Conservation (phyloP, 2,329 filamentous ascomycete genomes). For the Trematosphaeria pertusa region DNA sequence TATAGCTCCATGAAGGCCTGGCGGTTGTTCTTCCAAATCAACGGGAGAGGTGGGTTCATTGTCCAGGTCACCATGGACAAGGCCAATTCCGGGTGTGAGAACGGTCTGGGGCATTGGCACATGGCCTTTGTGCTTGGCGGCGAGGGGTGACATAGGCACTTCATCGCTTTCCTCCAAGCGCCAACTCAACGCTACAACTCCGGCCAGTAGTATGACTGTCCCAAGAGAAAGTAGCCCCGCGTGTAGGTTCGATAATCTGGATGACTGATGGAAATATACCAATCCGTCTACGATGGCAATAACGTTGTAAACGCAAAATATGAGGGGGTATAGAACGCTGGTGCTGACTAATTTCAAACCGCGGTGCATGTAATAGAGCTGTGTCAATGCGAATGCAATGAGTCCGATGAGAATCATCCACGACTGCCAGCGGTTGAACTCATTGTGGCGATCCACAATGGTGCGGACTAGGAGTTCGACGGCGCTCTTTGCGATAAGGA, state of each 20-base stretch:
- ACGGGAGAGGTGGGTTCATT: slow-evolving; percentile 50
- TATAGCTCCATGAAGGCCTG: slow-evolving; percentile 35
- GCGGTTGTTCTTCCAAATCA: slow-evolving; percentile 37
- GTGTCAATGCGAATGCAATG: slow-evolving; percentile 80
- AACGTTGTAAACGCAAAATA: slow-evolving; percentile 99
- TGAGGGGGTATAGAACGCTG: slow-evolving; percentile 92
- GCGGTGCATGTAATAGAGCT: slow-evolving; percentile 93
- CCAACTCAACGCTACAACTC: slow-evolving; percentile 93
- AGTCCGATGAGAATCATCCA: slow-evolving; percentile 89
- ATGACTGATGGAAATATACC: slow-evolving; percentile 93
- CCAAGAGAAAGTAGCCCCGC: slow-evolving; percentile 85
- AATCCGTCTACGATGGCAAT: slow-evolving; percentile 96
- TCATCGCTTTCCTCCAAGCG: slow-evolving; percentile 78
- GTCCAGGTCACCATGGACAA: slow-evolving; percentile 74
- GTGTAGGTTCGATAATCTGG: slow-evolving; percentile 76
- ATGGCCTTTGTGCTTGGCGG: slow-evolving; percentile 44
- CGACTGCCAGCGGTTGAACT: slow-evolving; percentile 94
- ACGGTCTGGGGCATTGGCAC: slow-evolving; percentile 64
- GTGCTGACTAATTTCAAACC: slow-evolving; percentile 95
- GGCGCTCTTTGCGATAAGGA: slow-evolving; percentile 93
- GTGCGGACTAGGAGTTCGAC: slow-evolving; percentile 93
- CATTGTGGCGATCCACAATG: slow-evolving; percentile 82
- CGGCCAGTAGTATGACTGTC: slow-evolving; percentile 82
- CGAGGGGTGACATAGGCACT: slow-evolving; percentile 58
- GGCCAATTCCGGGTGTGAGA: slow-evolving; percentile 81